A percentile compares a stretch with the other conserved stretches of the same genome.
Conservation (phyloP, 805 yeast genomes). For the Scheffersomyces ergatensis region DNA sequence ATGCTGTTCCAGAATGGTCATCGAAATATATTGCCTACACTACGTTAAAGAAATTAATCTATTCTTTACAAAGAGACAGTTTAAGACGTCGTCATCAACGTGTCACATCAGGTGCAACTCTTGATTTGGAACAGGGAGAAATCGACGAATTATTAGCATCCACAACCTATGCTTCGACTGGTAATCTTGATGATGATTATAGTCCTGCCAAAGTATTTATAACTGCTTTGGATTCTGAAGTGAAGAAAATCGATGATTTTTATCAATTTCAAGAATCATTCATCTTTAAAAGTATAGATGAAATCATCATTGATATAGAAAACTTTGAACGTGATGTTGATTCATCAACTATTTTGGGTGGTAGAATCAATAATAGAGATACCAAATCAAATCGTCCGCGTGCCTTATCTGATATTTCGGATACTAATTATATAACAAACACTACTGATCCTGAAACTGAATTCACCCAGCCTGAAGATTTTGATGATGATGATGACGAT, state of each 20-base stretch:
- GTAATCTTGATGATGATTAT: slow-evolving; percentile 24
- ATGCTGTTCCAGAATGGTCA: slow-evolving; percentile 98
- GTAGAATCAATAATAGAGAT: background rate
- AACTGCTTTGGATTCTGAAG: slow-evolving; percentile 74
- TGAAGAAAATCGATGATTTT: slow-evolving; percentile 72
- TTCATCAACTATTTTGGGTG: slow-evolving; percentile 7
- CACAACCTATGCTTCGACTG: slow-evolving; percentile 6
- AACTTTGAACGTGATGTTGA: slow-evolving; percentile 50
- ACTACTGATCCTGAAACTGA: slow-evolving; percentile 37
- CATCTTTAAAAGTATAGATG: slow-evolving; percentile 51
- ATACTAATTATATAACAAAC: slow-evolving; percentile 11
- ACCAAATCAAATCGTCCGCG: slow-evolving; percentile 6
- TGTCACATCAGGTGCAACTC: slow-evolving; percentile 14
- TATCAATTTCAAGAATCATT: slow-evolving; percentile 65
- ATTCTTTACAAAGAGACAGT: slow-evolving; percentile 71
- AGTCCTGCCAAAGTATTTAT: slow-evolving; percentile 61
- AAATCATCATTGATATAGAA: slow-evolving; percentile 58
- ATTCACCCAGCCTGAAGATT: slow-evolving; percentile 27
- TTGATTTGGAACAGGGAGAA: slow-evolving; percentile 7
- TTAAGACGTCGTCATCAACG: slow-evolving; percentile 14
- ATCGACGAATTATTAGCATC: slow-evolving; percentile 5
- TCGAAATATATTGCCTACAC: slow-evolving; percentile 89
- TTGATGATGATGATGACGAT: slow-evolving; percentile 30
- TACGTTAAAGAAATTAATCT: slow-evolving; percentile 78
- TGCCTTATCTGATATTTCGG: slow-evolving; percentile 15